Evolutionary conservation across 1,284 basidiomycete genomes (phyloP).

Genomic region (Sporisorium exsertum): DNA sequence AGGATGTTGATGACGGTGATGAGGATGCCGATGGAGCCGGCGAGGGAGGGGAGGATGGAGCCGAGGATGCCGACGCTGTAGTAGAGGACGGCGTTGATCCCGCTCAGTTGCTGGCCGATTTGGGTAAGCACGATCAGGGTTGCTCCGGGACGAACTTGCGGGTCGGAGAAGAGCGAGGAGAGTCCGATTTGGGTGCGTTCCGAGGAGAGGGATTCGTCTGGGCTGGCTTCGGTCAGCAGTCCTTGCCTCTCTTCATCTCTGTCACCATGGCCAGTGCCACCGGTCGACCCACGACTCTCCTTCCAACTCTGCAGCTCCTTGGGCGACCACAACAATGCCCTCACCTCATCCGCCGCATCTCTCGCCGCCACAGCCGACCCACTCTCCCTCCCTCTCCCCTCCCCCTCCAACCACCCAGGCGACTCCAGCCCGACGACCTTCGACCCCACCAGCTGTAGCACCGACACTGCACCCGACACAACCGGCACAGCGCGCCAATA

Average conservation of each 20-base stretch:
- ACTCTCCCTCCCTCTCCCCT: constrained; percentile 33
- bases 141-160: constrained; percentile 43
- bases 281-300: constrained; percentile 7
- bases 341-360: constrained; percentile 30
- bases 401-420: constrained; percentile 58
- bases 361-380: constrained; percentile 3
- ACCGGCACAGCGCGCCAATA: constrained; percentile 70
- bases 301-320: constrained; percentile 41
- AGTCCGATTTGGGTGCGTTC: constrained; percentile 15
- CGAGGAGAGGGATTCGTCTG: neutral
- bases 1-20: constrained; percentile 75
- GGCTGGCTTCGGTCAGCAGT: constrained; percentile 13
- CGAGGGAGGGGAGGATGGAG: constrained; percentile 50
- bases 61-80: constrained; percentile 65
- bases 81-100: constrained; percentile 66
- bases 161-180: constrained; percentile 30
- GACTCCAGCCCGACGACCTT: constrained; percentile 49
- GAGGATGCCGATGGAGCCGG: constrained; percentile 55
- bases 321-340: constrained; percentile 41
- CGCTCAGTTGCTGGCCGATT: constrained; percentile 64
- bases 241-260: constrained; percentile 39
- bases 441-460: constrained; percentile 68
- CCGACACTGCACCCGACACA: constrained; percentile 60
- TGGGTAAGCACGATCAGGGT: constrained; percentile 60
- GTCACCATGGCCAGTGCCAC: neutral